Evolutionary conservation across 495 filamentous ascomycete species (phyloP), one percentile per base, ranked within the genome.

Genomic region (Darksidea phi): DNA sequence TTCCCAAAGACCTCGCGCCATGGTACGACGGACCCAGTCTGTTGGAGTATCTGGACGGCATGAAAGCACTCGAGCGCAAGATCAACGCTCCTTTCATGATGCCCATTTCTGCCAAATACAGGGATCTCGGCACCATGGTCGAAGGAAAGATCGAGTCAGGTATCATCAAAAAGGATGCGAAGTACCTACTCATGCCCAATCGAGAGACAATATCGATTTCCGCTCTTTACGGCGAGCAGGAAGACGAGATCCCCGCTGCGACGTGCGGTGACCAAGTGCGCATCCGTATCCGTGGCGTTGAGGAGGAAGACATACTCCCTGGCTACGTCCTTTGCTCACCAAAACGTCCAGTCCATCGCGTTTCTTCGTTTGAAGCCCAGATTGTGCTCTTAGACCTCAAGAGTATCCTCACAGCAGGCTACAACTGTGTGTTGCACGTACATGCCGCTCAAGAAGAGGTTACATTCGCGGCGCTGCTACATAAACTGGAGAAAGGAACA

Each of bases 21-120:
- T 99, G 90, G 88, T 94, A 92, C 69, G 80, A 88, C 58, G 91
- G 94, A 0, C 93, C 93, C n/a, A 95, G 93, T 0, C 83, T 98
- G 4, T 84, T 98, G 20, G 94, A 98, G 71, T 96, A 89, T 72
- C 86, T 98, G 42, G 91, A 94, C 64, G 76, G 81, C 71, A 96
- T 98, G 88, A 83, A 89, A 71, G 82, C 91, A 28, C 82, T 96
- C 11, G 94, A 97, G 73, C 89, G 94, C 62, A 99, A 97, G 76
- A 78, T 96, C 74, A 96, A 96, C 66, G 94, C 94, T 11, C 94
- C 94, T 12, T 97, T 99, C 81, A 97, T 97, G 95, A 96, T 97
- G 94, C 89, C 95, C 6, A 82, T 99, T 68, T 88, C 86, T 50
- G 88, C 87, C 71, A 99, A 97, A 74, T 97, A 97, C 78, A 84